Conservation (phyloP, 2,329 filamentous ascomycete species). For the Pestalotiopsis fici region DNA sequence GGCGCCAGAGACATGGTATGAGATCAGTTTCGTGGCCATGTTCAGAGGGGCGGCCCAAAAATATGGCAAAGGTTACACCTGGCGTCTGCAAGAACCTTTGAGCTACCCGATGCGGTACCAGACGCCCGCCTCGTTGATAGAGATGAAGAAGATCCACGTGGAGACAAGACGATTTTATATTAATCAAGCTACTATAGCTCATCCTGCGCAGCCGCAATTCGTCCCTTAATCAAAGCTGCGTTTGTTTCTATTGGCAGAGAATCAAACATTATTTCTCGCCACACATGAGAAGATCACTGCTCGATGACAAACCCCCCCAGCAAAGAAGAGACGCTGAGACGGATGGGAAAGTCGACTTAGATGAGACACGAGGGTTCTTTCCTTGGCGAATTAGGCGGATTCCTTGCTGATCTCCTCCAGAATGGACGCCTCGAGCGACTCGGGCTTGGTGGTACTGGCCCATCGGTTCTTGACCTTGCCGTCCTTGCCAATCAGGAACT, state of each 20-base stretch:
- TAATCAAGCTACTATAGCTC: background rate
- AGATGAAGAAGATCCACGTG: slow-evolving; percentile 5
- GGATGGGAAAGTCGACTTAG: background rate
- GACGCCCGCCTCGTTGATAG: background rate
- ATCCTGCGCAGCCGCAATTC: background rate
- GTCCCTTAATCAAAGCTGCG: slow-evolving; percentile 6
- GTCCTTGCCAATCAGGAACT: slow-evolving; percentile 87
- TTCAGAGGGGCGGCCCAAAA: background rate
- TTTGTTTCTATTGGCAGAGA: slow-evolving; percentile 2
- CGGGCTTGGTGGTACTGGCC: slow-evolving; percentile 87
- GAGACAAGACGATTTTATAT: background rate
- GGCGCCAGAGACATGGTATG: background rate
- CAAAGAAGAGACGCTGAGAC: slow-evolving; percentile 12
- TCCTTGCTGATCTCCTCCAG: slow-evolving; percentile 69
- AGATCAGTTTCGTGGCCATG: background rate
- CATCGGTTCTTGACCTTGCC: slow-evolving; percentile 84
- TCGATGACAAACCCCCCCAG: background rate
- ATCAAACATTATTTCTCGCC: background rate
- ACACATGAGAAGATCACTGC: background rate
- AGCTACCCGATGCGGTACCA: slow-evolving; percentile 1
- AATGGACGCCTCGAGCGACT: slow-evolving; percentile 74
- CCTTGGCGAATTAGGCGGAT: no score
- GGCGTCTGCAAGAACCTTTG: background rate
- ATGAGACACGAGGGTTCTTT: background rate
- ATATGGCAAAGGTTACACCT: background rate